Evolutionary conservation across 2,329 filamentous ascomycete genomes (phyloP), one percentile per base, ranked within the genome.

Genomic region (Fusarium liriodendri): DNA sequence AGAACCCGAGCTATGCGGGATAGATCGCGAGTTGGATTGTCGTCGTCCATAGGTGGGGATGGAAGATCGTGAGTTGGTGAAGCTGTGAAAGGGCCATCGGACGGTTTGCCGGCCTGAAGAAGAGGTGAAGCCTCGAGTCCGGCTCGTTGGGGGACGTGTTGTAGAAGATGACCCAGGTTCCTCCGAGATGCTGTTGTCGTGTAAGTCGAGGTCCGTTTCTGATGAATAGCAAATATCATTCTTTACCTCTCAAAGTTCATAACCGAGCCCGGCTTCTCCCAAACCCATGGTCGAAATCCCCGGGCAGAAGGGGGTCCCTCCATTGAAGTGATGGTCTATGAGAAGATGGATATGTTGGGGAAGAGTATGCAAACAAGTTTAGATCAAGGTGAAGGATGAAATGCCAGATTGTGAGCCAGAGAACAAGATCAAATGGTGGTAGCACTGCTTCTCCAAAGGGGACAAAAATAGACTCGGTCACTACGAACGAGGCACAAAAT

Each of bases 61-160:
- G 22, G 76, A 78, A 6, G 76, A 78, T 62, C 74, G 70, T 32
- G 77, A 78, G 68, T 78, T 78, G 65, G 63, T 76, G 63, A 78
- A 74, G 69, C 76, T 78, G 69, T 79, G 77, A 55, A 79, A 79
- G 18, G 77, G 76, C 77, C 77, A 79, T 67, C 60, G 59, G 54
- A 77, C 70, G 18, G 77, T 78, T 57, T 74, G 77, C 55, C 77
- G 77, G 40, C 76, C 77, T 20, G 77, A 78, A 11, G 77, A 78
- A 67, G 69, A 71, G 42, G 77, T 79, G 66, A 78, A 76, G 66
- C 74, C 75, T 52, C 77, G 77, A 59, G 77, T 79, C 29, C 76
- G 75, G 50, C 69, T 63, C 20, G 76, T 73, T 33, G 63, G 70
- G 14, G 76, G 73, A 35, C 70, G 64, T 55, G 75, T 67, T 32